Conservation (phyloP, 176 grass and related monocot species). For the Dactylis glomerata region DNA sequence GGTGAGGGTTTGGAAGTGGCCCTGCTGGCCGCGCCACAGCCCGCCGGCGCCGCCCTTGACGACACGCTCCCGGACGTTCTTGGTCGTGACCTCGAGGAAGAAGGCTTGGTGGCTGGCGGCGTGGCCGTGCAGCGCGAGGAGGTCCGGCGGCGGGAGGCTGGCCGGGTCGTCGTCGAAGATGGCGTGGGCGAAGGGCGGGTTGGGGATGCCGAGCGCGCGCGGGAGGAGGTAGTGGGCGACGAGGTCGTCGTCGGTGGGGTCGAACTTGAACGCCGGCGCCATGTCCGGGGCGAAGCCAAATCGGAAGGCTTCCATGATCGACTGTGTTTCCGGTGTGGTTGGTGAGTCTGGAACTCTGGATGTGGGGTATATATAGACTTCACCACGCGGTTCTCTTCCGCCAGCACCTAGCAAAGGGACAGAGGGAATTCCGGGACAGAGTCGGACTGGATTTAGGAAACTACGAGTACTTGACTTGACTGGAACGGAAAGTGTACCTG, state of each 20-base stretch:
- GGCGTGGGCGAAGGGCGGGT: not conserved
- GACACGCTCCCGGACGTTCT: not conserved
- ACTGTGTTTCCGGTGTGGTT: too few relatives aligned
- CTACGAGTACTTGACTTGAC: too few relatives aligned
- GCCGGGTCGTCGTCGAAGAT: not conserved
- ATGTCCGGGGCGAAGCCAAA: not conserved
- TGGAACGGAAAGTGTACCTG: too few relatives aligned
- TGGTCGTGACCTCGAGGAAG: not conserved
- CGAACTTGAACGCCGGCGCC: not conserved
- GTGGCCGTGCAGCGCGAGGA: not conserved
- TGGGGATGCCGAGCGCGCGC: not conserved
- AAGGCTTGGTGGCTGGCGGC: not conserved
- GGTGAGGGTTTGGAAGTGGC: not conserved
- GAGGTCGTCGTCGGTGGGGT: not conserved
- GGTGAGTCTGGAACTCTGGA: too few relatives aligned
- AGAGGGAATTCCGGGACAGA: too few relatives aligned
- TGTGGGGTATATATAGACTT: too few relatives aligned
- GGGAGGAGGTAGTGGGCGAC: constrained; percentile 12
- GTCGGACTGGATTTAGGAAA: too few relatives aligned
- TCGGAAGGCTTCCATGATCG: constrained; percentile 5
- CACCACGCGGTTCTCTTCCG: too few relatives aligned
- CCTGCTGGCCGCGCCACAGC: not conserved
- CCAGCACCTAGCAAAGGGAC: too few relatives aligned
- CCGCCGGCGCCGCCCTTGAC: not conserved
- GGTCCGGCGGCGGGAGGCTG: constrained; percentile 13